Conservation (phyloP, 495 filamentous ascomycete genomes). For the Hypoxylon lienhwacheense region DNA sequence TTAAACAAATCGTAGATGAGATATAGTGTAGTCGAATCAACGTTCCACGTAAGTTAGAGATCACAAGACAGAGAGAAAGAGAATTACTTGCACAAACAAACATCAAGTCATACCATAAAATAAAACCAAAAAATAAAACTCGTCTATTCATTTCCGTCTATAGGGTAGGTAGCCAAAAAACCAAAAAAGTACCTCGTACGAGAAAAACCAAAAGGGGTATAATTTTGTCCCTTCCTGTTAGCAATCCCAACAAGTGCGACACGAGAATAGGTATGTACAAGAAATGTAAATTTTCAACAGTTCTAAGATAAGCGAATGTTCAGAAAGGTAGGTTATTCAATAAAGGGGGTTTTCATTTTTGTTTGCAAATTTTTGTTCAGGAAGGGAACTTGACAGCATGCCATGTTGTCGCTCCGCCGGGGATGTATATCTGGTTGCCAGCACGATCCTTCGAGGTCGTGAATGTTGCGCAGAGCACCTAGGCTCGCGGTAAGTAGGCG, state of each 20-base stretch:
- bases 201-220: constrained; percentile 23
- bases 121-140: too few relatives aligned
- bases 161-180: too few relatives aligned
- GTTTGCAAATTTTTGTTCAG: constrained; percentile 16
- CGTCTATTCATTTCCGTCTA: constrained; percentile 14
- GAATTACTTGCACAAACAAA: too few relatives aligned
- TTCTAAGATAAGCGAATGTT: constrained; percentile 22
- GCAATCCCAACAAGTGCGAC: constrained; percentile 13
- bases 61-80: too few relatives aligned
- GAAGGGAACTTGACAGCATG: constrained; percentile 21
- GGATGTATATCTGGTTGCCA: constrained; percentile 20
- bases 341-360: neutral
- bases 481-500: constrained; percentile 27
- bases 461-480: constrained; percentile 30
- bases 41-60: too few relatives aligned
- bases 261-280: constrained; percentile 23
- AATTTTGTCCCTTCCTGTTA: constrained; percentile 17
- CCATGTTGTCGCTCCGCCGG: constrained; percentile 17
- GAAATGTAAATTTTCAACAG: constrained; percentile 11
- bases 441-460: constrained; percentile 31
- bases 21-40: too few relatives aligned
- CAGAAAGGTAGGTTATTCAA: constrained; percentile 18
- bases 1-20: too few relatives aligned
- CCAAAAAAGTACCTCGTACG: constrained; percentile 7
- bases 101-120: too few relatives aligned